A percentile compares a stretch with the other conserved stretches of the same genome.
These are phyloP conservation scores for Cyberlindnera galapagoensis DNA, from an alignment of 805 yeast genomes.

Conservation along the genomic window DNA sequence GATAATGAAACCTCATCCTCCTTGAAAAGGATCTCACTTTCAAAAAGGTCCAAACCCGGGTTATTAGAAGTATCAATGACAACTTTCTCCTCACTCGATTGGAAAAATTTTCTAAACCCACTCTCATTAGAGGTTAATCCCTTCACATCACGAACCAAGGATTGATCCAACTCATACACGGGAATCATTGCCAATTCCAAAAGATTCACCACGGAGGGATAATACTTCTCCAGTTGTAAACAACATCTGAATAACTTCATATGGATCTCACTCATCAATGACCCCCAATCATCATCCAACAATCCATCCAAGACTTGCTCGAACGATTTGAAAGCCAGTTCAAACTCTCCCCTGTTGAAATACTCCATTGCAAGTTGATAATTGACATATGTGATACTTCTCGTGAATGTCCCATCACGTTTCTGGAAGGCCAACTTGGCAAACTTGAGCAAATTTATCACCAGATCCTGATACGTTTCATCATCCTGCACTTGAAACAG, in stretches of 20 bases:
- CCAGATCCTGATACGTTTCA: slow-evolving; percentile 8
- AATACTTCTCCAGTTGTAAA: slow-evolving; percentile 24
- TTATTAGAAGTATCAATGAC: slow-evolving; percentile 21
- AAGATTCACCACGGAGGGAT: slow-evolving; percentile 28
- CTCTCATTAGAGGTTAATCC: slow-evolving; percentile 1
- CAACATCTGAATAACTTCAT: slow-evolving; percentile 35
- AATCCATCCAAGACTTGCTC: slow-evolving; percentile 32
- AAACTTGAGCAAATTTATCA: slow-evolving; percentile 29
- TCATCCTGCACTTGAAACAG: background rate
- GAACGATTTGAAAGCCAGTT: slow-evolving; percentile 36
- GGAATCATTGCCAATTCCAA: slow-evolving; percentile 28
- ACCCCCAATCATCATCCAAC: slow-evolving; percentile 36
- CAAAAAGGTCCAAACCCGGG: slow-evolving; percentile 21
- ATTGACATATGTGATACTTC: slow-evolving; percentile 37
- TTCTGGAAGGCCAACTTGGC: slow-evolving; percentile 31
- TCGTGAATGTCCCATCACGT: slow-evolving; percentile 27
- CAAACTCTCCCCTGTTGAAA: slow-evolving; percentile 26
- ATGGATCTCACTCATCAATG: slow-evolving; percentile 28
- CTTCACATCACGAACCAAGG: background rate
- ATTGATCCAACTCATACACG: slow-evolving; percentile 4
- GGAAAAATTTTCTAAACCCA: slow-evolving; percentile 4
- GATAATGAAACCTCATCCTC: slow-evolving; percentile 15
- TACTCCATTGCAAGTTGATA: slow-evolving; percentile 48
- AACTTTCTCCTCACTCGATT: slow-evolving; percentile 8
- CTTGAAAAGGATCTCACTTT: slow-evolving; percentile 20